Base-by-base conservation (phyloP, 1,284 basidiomycete genomes). In the Xerocomus minutiporus region DNA sequence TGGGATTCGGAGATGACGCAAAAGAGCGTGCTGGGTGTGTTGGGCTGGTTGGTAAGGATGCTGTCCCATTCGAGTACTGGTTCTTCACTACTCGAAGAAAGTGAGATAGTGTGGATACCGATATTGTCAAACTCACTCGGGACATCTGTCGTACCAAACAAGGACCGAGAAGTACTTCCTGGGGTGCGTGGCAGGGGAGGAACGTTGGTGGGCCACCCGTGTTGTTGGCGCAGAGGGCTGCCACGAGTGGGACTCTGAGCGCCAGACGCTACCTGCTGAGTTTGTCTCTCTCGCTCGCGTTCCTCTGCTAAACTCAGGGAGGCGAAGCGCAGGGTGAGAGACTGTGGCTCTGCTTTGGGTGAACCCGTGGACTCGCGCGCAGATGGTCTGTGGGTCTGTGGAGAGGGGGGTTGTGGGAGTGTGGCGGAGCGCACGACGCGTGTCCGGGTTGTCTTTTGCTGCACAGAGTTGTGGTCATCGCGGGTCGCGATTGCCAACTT, bases 171-270 rank as follows among this genome's bases (percentile, higher is more conserved):
- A n/a, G 45, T 15, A 35, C 34, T 57, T 36, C 59, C 61, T 29
- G 68, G 66, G 29, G 60, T 51, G 5, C 61, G 68, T 29, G 68
- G 68, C 43, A 67, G 63, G 47, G 65, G 68, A 15, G 68, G 60
- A 13, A 69, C 42, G 32, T 57, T 68, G 35, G 54, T n/a, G 6
- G 60, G 58, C 65, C 65, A 68, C 7, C 42, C 53, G 4, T 60
- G 60, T 4, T 50, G 59, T 46, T 56, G 63, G 26, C 55, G 66
- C 5, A 59, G 48, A 36, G 48, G 35, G 15, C 32, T 15, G 2
- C 45, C 23, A 26, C 52, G 56, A 26, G 35, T 32, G 48, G 59
- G 54, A 45, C 59, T 60, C 45, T 57, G 56, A 39, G 46, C 31
- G 35, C 35, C 46, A 17, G 54, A 44, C 9, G 25, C 25, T 38